Evolutionary conservation across 345 rosid genomes (phyloP).

Genomic region (Eucalyptus leucophloia): DNA sequence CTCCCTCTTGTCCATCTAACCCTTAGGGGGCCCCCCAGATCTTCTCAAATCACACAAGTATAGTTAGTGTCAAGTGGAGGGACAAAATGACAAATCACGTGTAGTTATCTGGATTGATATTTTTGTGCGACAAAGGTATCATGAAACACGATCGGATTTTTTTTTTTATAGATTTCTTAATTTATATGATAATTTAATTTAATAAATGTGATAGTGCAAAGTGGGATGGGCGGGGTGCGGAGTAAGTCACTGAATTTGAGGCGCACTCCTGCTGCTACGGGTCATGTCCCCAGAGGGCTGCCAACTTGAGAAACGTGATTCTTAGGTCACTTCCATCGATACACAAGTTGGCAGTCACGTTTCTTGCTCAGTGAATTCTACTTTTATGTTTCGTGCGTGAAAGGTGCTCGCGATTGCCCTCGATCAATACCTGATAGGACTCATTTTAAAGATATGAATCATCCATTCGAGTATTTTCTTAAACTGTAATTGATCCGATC

Average conservation of each 20-base stretch:
- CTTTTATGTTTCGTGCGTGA: not conserved
- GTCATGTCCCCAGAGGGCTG: not conserved
- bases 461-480: too few relatives aligned
- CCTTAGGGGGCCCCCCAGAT: not conserved
- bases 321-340: not conserved
- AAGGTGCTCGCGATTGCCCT: not conserved
- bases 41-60: not conserved
- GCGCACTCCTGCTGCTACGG: not conserved
- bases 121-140: not conserved
- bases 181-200: too few relatives aligned
- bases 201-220: not conserved
- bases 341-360: not conserved
- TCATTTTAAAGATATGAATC: too few relatives aligned
- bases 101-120: not conserved
- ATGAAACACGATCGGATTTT: not conserved
- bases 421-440: not conserved
- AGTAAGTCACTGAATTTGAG: not conserved
- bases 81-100: not conserved
- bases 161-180: too few relatives aligned
- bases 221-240: not conserved
- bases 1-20: not conserved
- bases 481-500: not conserved
- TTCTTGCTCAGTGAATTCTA: not conserved
- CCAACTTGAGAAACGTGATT: not conserved
- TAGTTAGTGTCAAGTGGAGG: not conserved